Evolutionary conservation across 192 early-diverging fungal species (phyloP), one percentile per base, ranked within the genome.

Genomic region (Phlyctochytrium planicorne): DNA sequence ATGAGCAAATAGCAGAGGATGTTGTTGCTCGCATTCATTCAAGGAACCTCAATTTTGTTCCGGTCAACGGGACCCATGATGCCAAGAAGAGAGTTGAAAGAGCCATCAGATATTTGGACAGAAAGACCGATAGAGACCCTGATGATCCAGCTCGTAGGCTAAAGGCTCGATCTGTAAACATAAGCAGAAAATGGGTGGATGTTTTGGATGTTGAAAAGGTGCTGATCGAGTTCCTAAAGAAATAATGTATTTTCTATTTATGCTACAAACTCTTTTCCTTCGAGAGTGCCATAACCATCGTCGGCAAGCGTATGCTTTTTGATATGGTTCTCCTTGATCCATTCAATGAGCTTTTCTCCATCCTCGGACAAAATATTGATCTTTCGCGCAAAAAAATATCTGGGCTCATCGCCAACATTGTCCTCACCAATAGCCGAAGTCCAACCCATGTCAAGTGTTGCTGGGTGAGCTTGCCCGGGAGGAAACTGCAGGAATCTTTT

Each of bases 331-430:
- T 53, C 36, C 10, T 35, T 32, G 12, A 82, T 75, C 80, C 80
- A 82, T n/a, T 72, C 70, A 10, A 74, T 24, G 20, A 81, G 53
- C 3, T 17, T 20, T 53, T 67, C 63, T 12, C 23, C 29, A 35
- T 69, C 53, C 1, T 63, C 59, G 52, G 32, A 25, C 35, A 25
- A 2, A 4, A 34, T 4, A 59, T 80, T 70, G 35, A 83, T 40
- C 60, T 83, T 80, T 10, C 81, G 65, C 32, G 69, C 59, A 55
- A 83, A 80, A 36, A 78, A 74, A 66, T 75, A 78, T 31, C 55
- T 36, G 10, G 76, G 68, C 23, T 67, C 70, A 1, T 31, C 52
- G 1, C 55, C 66, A 20, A 25, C 17, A 17, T 36, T 10, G 17
- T 68, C 57, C 10, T 35, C 36, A 25, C 67, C 67, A 27, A 68